Base-by-base conservation (phyloP, 441 rosid species). In the Croton setiger region DNA sequence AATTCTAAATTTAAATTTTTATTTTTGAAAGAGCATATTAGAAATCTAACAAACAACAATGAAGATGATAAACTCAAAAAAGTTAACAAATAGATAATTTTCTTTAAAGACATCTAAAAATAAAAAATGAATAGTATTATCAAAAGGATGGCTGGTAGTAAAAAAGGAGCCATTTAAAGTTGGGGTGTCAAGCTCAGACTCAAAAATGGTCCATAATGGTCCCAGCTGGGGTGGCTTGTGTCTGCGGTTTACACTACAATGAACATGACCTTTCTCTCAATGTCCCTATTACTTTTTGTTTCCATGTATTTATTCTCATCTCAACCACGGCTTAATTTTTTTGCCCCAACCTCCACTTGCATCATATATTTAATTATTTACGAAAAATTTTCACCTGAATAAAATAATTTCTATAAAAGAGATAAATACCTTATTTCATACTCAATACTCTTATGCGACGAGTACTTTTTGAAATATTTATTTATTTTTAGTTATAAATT, bases 191-290 rank as follows among this genome's bases (percentile, higher is more conserved):
- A 48, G 15, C n/a, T 48, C 52, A 14, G 31, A 27, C 31, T 27
- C 31, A 27, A 45, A 48, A 36, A 68, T 72, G 84, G 84, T 78
- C 80, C 84, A 73, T 9, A 39, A 20, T 70, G 88, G 87, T 74
- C 84, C 84, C 20, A 72, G 74, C 72, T 61, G 69, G 51, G 72
- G 72, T 64, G 72, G 79, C 66, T 47, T 68, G 13, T 88, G 93
- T 88, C 90, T 80, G 92, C 72, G 75, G 90, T 86, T 86, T 79
- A 67, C 84, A 83, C 85, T 62, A 81, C 96, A 88, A 70, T 18
- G 83, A 79, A 68, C 76, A 66, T 72, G 83, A 84, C 86, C 56
- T 70, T 63, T 72, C 84, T 56, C 55, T 77, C 78, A 70, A 76
- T 51, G 75, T 72, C 74, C 73, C 23, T 7, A 74, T 70, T 72